These are phyloP conservation scores for Candida koratica DNA, from an alignment of 805 yeast species.

Conservation along the genomic window DNA sequence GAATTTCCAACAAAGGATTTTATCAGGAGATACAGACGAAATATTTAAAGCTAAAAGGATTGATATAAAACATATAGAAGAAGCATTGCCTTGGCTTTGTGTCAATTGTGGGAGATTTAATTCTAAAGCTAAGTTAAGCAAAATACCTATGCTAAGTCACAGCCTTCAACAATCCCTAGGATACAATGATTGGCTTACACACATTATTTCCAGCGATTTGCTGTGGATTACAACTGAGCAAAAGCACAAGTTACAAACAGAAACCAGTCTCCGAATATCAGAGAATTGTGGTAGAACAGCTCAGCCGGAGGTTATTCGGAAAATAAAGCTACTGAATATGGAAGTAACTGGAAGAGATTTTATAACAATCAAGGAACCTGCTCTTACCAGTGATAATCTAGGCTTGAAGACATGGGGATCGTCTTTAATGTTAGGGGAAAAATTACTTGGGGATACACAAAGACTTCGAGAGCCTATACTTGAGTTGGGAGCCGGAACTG, in stretches of 20 bases:
- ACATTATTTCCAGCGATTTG: constrained; percentile 46
- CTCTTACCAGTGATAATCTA: constrained; percentile 77
- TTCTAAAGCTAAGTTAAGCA: constrained; percentile 19
- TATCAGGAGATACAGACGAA: constrained; percentile 6
- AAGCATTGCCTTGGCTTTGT: constrained; percentile 44
- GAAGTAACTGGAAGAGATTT: constrained; percentile 18
- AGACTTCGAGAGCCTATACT: constrained; percentile 35
- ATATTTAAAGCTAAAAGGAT: constrained; percentile 36
- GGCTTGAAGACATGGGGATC: constrained; percentile 98
- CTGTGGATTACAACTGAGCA: constrained; percentile 41
- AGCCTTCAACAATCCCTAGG: constrained; percentile 29
- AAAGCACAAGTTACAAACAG: constrained; percentile 42
- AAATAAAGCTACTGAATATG: constrained; percentile 46
- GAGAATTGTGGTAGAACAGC: constrained; percentile 86
- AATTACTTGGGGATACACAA: constrained; percentile 35
- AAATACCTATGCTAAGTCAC: constrained; percentile 25
- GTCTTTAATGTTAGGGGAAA: constrained; percentile 60
- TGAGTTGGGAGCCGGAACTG: constrained; percentile 96
- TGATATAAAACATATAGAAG: constrained; percentile 17
- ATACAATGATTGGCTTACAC: constrained; percentile 47
- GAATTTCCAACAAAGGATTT: constrained; percentile 41
- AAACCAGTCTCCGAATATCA: constrained; percentile 63
- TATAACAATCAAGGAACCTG: constrained; percentile 66
- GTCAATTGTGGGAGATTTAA: constrained; percentile 30
- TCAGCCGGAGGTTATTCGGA: constrained; percentile 64